phyloP scores from a whole-genome alignment of 2,329 filamentous ascomycete genomes.

The Samsoniella hepiali region DNA sequence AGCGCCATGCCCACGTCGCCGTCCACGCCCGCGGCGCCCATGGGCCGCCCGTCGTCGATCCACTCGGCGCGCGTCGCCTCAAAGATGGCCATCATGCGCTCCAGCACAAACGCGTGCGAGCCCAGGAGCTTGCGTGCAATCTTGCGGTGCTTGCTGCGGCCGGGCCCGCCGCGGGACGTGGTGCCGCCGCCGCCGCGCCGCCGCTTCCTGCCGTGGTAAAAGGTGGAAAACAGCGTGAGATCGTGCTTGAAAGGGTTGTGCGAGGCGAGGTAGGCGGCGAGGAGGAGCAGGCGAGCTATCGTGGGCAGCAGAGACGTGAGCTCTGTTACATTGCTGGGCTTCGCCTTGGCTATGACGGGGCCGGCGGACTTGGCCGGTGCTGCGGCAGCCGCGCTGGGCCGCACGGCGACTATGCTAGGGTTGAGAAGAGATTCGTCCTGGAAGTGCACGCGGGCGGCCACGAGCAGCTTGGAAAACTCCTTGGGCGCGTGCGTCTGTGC shows the following conservation, averaged over 20 bases:
- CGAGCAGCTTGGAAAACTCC: slow-evolving; percentile 81
- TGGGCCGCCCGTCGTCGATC: slow-evolving; percentile 34
- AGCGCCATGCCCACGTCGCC: slow-evolving; percentile 62
- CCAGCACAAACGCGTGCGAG: slow-evolving; percentile 72
- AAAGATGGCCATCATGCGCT: slow-evolving; percentile 76
- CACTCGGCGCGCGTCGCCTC: slow-evolving; percentile 60
- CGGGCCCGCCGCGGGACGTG: slow-evolving; percentile 27
- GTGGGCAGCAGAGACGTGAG: slow-evolving; percentile 62
- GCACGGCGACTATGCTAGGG: slow-evolving; percentile 54
- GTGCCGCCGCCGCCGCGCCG: slow-evolving; percentile 47
- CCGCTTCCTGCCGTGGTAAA: slow-evolving; percentile 52
- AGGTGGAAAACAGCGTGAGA: slow-evolving; percentile 70
- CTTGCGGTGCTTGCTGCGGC: slow-evolving; percentile 58
- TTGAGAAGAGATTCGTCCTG: slow-evolving; percentile 70
- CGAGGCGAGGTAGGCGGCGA: slow-evolving; percentile 76
- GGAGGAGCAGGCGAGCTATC: slow-evolving; percentile 68
- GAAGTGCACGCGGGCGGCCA: slow-evolving; percentile 65
- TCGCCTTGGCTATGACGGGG: not conserved
- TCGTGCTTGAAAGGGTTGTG: slow-evolving; percentile 77
- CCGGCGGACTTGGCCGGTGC: not conserved
- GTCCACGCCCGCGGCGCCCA: slow-evolving; percentile 39
- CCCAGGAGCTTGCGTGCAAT: slow-evolving; percentile 75
- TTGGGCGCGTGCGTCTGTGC: slow-evolving; percentile 70
- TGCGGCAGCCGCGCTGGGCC: slow-evolving; percentile 14
- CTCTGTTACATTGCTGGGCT: slow-evolving; percentile 35